These are phyloP conservation scores for Entomortierella parvispora DNA, from an alignment of 192 early-diverging fungal genomes.

Conservation along the genomic window DNA sequence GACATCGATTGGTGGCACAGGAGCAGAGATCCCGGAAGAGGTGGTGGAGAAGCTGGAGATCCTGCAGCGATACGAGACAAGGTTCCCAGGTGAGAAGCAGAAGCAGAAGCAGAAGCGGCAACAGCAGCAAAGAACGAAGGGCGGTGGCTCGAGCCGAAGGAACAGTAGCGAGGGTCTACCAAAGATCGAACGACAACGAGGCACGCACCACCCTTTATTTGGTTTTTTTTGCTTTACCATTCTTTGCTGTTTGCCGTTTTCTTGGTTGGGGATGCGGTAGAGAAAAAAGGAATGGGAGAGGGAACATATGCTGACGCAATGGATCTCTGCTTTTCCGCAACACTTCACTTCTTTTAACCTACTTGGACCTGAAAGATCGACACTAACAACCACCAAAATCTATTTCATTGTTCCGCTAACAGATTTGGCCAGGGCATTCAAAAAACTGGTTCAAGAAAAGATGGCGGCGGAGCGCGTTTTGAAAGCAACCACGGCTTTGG, in stretches of 20 bases:
- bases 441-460: constrained; percentile 49
- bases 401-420: neutral
- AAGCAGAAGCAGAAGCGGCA: neutral
- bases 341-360: too few relatives aligned
- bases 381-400: too few relatives aligned
- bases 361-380: too few relatives aligned
- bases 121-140: neutral
- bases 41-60: constrained; percentile 48
- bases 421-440: constrained; percentile 49
- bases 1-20: neutral
- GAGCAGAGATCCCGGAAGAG: constrained; percentile 31
- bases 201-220: constrained; percentile 13
- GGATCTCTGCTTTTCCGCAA: too few relatives aligned
- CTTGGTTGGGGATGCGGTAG: too few relatives aligned
- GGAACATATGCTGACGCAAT: too few relatives aligned
- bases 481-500: constrained; percentile 40
- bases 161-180: neutral
- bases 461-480: constrained; percentile 40
- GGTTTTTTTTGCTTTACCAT: neutral
- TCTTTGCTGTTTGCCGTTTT: neutral
- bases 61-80: constrained; percentile 49
- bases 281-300: too few relatives aligned
- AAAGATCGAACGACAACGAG: constrained; percentile 14
- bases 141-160: neutral
- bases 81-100: constrained; percentile 53